Evolutionary conservation across 2,329 filamentous ascomycete genomes (phyloP).

Genomic region (Dactylellina parvicollis): DNA sequence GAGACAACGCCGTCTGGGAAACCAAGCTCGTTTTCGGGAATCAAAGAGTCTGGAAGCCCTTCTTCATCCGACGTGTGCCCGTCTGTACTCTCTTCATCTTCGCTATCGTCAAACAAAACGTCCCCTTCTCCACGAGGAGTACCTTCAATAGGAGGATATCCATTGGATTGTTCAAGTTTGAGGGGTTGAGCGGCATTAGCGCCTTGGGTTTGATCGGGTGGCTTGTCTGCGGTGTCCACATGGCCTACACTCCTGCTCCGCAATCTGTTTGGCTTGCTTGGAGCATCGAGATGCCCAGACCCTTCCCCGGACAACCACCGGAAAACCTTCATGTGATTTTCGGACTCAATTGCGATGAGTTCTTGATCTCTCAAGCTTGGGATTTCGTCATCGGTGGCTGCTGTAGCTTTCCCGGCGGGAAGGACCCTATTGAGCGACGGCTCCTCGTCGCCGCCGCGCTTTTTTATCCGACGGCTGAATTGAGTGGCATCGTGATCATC

Average conservation of each 20-base stretch:
- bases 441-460: conserved; percentile 28
- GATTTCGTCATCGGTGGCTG: conserved; percentile 39
- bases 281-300: conserved; percentile 40
- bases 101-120: conserved; percentile 49
- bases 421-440: conserved; percentile 41
- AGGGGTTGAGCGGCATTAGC: conserved; percentile 1
- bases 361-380: conserved; percentile 47
- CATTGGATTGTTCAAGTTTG: conserved; percentile 26
- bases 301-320: conserved; percentile 49
- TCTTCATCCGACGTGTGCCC: conserved; percentile 49
- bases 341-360: conserved; percentile 44
- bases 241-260: conserved; percentile 46
- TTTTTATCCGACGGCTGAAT: conserved; percentile 24
- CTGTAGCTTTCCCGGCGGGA: conserved; percentile 14
- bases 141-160: conserved; percentile 30
- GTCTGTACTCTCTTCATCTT: conserved; percentile 45
- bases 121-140: conserved; percentile 51
- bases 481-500: conserved; percentile 51
- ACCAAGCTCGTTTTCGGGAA: conserved; percentile 33
- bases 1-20: conserved; percentile 47
- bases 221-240: conserved; percentile 5
- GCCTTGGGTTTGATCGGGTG: neutral
- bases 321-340: conserved; percentile 50
- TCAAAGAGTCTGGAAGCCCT: conserved; percentile 44
- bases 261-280: conserved; percentile 13